phyloP scores from a whole-genome alignment of 2,329 filamentous ascomycete genomes.

The Aspergillus sp. region DNA sequence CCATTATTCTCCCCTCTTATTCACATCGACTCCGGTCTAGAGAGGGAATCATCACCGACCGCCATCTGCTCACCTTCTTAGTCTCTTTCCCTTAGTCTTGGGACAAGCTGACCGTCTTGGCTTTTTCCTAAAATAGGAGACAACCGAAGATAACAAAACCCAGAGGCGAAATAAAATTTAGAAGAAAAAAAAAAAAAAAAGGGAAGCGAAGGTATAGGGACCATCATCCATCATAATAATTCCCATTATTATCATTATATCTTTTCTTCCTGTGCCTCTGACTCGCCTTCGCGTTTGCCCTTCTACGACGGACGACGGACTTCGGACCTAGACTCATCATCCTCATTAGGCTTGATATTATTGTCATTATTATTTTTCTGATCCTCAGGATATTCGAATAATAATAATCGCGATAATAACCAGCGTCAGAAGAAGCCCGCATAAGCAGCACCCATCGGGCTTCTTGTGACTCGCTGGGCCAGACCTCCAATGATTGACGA shows the following conservation, averaged over 20 bases:
- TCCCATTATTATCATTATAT: constrained; percentile 9
- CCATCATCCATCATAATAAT: constrained; percentile 2
- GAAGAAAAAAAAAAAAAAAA: neutral
- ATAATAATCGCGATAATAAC: neutral
- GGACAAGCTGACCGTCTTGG: neutral
- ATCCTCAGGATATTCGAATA: neutral
- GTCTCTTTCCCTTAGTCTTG: neutral
- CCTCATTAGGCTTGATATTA: neutral
- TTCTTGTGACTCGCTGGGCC: constrained; percentile 14
- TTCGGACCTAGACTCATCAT: neutral
- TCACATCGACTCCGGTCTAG: neutral
- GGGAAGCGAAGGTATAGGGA: neutral
- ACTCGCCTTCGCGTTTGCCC: neutral
- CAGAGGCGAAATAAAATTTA: no score
- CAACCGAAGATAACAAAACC: neutral
- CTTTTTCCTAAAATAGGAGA: neutral
- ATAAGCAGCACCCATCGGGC: constrained; percentile 13
- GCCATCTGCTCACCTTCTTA: neutral
- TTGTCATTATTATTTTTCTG: neutral
- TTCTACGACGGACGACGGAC: neutral
- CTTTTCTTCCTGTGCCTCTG: neutral
- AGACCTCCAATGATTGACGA: constrained; percentile 14
- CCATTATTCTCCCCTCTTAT: neutral
- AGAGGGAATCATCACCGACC: neutral
- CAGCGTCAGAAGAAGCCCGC: neutral